These are phyloP conservation scores for Hypoxylon sp. DNA, from an alignment of 2,329 filamentous ascomycete species.

Conservation along the genomic window DNA sequence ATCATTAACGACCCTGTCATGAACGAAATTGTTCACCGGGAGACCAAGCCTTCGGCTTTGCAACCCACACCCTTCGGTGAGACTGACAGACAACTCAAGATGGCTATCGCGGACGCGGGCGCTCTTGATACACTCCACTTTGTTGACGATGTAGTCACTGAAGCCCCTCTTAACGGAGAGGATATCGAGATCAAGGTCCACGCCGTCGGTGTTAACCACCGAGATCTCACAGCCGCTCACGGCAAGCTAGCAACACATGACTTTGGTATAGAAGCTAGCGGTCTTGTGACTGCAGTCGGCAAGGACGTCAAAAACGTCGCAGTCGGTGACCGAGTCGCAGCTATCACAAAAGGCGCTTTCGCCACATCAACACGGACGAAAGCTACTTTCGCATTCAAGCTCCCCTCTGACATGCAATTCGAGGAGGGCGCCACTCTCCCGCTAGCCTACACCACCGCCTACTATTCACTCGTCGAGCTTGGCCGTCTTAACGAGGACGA, in stretches of 20 bases:
- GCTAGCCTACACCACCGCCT: slow-evolving; percentile 50
- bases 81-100: slow-evolving; percentile 47
- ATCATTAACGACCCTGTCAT: slow-evolving; percentile 59
- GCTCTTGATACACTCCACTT: slow-evolving; percentile 54
- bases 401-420: slow-evolving; percentile 50
- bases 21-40: slow-evolving; percentile 61
- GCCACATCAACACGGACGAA: slow-evolving; percentile 50
- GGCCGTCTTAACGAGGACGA: slow-evolving; percentile 50
- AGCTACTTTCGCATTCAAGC: slow-evolving; percentile 51
- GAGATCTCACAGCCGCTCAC: slow-evolving; percentile 51
- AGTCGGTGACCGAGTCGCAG: slow-evolving; percentile 53
- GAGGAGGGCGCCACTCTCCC: slow-evolving; percentile 51
- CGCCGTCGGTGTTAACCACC: slow-evolving; percentile 52
- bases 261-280: slow-evolving; percentile 51
- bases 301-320: slow-evolving; percentile 48
- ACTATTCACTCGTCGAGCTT: slow-evolving; percentile 50
- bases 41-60: slow-evolving; percentile 58
- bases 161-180: slow-evolving; percentile 55
- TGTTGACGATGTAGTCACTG: slow-evolving; percentile 42
- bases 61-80: slow-evolving; percentile 59
- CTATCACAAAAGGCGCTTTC: slow-evolving; percentile 58
- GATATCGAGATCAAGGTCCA: slow-evolving; percentile 53
- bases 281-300: slow-evolving; percentile 49
- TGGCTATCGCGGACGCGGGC: slow-evolving; percentile 48
- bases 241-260: slow-evolving; percentile 49